These are phyloP conservation scores for Agrocybe pediades DNA, from an alignment of 768 basidiomycete species.

Conservation along the genomic window DNA sequence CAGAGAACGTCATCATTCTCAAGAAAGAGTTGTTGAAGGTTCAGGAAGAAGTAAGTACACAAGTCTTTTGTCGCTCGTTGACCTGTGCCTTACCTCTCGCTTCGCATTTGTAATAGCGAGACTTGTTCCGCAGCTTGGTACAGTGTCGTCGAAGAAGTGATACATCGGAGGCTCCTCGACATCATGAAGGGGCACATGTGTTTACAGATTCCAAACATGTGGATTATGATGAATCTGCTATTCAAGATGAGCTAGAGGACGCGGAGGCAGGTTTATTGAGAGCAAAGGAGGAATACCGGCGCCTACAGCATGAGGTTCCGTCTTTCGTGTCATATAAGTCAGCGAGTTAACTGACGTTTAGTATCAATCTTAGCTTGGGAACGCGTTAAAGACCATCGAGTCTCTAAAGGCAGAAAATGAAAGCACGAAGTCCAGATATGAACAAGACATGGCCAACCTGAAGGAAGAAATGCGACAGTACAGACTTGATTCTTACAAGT, in stretches of 20 bases:
- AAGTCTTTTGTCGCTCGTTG: background rate
- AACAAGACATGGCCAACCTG: slow-evolving; percentile 13
- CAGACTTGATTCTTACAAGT: background rate
- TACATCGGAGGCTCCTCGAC: slow-evolving; percentile 1
- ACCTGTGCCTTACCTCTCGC: background rate
- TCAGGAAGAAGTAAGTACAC: slow-evolving; percentile 28
- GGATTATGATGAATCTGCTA: slow-evolving; percentile 9
- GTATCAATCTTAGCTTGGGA: slow-evolving; percentile 14
- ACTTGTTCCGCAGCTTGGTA: slow-evolving; percentile 15
- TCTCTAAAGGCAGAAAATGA: slow-evolving; percentile 20
- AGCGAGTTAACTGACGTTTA: background rate
- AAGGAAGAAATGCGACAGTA: background rate
- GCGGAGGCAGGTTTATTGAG: slow-evolving; percentile 31
- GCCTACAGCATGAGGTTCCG: slow-evolving; percentile 28
- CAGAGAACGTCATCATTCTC: slow-evolving; percentile 31
- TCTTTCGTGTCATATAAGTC: background rate
- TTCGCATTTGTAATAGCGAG: slow-evolving; percentile 9
- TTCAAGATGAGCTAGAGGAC: slow-evolving; percentile 23
- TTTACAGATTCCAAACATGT: slow-evolving; percentile 2
- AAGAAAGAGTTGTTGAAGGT: slow-evolving; percentile 32
- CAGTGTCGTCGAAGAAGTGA: slow-evolving; percentile 14
- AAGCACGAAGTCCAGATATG: slow-evolving; percentile 10
- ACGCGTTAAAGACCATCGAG: slow-evolving; percentile 16
- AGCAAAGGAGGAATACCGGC: slow-evolving; percentile 30
- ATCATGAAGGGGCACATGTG: background rate